Evolutionary conservation across 371 early-diverging fungal genomes (phyloP).

Genomic region (Funneliformis caledonium): DNA sequence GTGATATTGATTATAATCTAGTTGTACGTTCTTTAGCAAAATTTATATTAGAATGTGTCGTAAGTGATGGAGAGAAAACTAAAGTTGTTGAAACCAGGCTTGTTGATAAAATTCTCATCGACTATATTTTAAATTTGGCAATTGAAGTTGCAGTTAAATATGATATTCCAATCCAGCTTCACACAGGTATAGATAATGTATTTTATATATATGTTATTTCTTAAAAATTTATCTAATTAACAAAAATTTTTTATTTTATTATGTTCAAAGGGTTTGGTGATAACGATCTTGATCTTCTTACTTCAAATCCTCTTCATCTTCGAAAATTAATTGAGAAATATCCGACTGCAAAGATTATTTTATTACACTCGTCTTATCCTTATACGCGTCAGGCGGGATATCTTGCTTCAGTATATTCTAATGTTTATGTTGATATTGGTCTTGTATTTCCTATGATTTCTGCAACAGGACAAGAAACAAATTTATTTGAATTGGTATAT

Average conservation of each 20-base stretch:
- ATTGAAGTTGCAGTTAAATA: slow-evolving; percentile 7
- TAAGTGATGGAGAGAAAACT: not conserved
- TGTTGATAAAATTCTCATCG: slow-evolving; percentile 17
- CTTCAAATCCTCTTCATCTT: slow-evolving; percentile 20
- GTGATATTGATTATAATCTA: not conserved
- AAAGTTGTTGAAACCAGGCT: not conserved
- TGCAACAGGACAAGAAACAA: slow-evolving; percentile 2
- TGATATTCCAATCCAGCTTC: slow-evolving; percentile 35
- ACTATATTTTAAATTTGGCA: slow-evolving; percentile 11
- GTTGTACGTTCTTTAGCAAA: not conserved
- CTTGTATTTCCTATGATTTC: slow-evolving; percentile 19
- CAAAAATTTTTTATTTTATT: not conserved
- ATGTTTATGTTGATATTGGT: slow-evolving; percentile 34
- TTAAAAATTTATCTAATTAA: not conserved
- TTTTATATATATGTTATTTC: not conserved
- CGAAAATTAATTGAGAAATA: slow-evolving; percentile 20
- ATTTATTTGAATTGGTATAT: slow-evolving; percentile 10
- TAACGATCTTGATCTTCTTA: slow-evolving; percentile 19
- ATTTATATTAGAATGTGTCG: not conserved
- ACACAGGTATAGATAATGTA: slow-evolving; percentile 20
- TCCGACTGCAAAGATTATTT: slow-evolving; percentile 15
- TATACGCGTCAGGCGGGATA: slow-evolving; percentile 30
- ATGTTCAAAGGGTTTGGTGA: slow-evolving; percentile 32
- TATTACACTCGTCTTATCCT: slow-evolving; percentile 36
- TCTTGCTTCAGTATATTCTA: slow-evolving; percentile 31